Percentiles rank a stretch among this genome's conserved stretches.
phyloP scores from a whole-genome alignment of 2,329 filamentous ascomycete genomes.

The Verticillium albo-atrum region DNA sequence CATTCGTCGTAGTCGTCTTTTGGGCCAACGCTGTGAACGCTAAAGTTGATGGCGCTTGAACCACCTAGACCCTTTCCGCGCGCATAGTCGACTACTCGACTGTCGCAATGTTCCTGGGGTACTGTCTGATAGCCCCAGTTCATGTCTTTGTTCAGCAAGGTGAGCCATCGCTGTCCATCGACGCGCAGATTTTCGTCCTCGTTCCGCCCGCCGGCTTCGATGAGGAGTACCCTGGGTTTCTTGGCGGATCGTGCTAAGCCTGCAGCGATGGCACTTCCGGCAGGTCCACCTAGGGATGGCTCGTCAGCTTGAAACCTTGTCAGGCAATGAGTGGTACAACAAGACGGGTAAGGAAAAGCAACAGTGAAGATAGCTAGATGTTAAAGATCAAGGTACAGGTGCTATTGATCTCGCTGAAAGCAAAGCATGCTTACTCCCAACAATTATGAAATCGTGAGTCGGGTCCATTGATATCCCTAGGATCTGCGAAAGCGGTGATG shows the following conservation, averaged over 20 bases:
- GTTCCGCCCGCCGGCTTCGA: conserved; percentile 55
- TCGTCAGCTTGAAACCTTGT: no score
- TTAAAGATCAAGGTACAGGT: no score
- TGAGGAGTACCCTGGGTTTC: conserved; percentile 49
- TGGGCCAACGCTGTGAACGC: conserved; percentile 49
- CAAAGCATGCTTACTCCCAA: neutral
- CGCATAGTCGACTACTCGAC: conserved; percentile 41
- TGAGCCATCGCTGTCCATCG: conserved; percentile 51
- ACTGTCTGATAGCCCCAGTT: conserved; percentile 50
- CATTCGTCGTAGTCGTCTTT: conserved; percentile 59
- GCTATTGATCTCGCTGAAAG: no score
- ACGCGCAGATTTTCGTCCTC: conserved; percentile 41
- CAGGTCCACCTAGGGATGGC: conserved; percentile 52
- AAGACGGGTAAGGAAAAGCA: no score
- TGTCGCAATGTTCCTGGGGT: conserved; percentile 37
- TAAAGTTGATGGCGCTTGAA: conserved; percentile 49
- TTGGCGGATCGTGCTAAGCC: conserved; percentile 41
- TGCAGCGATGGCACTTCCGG: conserved; percentile 52
- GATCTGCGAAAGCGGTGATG: no score
- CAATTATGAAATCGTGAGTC: neutral
- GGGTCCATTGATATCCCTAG: neutral
- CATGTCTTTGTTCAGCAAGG: conserved; percentile 41
- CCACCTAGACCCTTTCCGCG: conserved; percentile 49
- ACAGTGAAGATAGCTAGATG: no score
- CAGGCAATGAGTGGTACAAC: no score